phyloP scores from a whole-genome alignment of 345 rosid species.

The Camelina laxa region DNA sequence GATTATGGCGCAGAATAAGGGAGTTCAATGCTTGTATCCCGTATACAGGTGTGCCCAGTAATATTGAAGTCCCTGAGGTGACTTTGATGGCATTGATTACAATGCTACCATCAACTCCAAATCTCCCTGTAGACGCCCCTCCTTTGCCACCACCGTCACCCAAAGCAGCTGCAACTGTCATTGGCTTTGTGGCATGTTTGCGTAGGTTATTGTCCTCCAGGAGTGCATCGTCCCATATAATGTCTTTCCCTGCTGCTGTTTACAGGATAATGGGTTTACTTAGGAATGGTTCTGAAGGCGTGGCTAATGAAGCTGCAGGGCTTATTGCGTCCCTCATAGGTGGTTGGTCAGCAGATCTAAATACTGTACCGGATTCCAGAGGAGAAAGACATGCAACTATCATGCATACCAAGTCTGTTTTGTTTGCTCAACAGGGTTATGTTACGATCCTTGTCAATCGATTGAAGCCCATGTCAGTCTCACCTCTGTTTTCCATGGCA shows the following conservation, averaged over 20 bases:
- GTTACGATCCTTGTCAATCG: conserved; percentile 81
- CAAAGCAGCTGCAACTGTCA: conserved; percentile 98
- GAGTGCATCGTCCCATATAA: conserved; percentile 93
- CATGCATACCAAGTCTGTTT: conserved; percentile 95
- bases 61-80: conserved; percentile 92
- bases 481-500: conserved; percentile 94
- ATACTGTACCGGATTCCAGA: conserved; percentile 64
- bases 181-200: conserved; percentile 95
- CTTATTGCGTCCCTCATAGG: conserved; percentile 90
- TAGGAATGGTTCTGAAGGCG: conserved; percentile 96
- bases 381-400: conserved; percentile 95
- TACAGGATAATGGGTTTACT: conserved; percentile 99
- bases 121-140: conserved; percentile 91
- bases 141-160: conserved; percentile 99
- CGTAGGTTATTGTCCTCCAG: conserved; percentile 90
- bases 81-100: conserved; percentile 98
- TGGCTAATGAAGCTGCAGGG: conserved; percentile 92
- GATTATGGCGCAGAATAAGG: conserved; percentile 96
- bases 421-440: conserved; percentile 79
- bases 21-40: conserved; percentile 97
- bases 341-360: conserved; percentile 74
- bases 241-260: conserved; percentile 99
- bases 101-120: conserved; percentile 94
- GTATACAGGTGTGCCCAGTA: conserved; percentile 83
- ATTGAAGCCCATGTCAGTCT: conserved; percentile 93